Base-by-base conservation (phyloP, 2,329 filamentous ascomycete genomes). In the Davidsoniella australis region DNA sequence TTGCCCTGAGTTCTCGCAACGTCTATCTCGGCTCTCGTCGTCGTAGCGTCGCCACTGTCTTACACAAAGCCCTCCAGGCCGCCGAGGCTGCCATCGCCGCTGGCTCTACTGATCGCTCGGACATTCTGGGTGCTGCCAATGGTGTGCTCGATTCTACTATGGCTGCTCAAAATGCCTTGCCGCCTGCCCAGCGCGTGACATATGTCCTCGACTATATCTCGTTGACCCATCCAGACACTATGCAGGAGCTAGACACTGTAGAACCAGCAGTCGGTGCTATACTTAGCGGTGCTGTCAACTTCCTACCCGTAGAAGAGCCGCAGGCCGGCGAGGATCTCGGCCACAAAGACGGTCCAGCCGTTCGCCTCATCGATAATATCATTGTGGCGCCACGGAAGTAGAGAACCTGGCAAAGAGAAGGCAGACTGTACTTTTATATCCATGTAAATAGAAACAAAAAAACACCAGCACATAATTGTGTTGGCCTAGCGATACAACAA, bases 121-220 rank as follows among this genome's bases (percentile, higher is more conserved):
- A 78, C 20, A 78, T 96, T n/a, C 66, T 95, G 7, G 76, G 74
- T 12, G 77, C 80, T 8, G 87, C 88, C 0, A 72, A 75, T 47
- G 66, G 69, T 29, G 69, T 89, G 2, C 63, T 78, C 1, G 66
- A 72, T 14, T 59, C 65, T 3, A 68, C 75, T 12, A 63, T 78
- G 33, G 64, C 69, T 14, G 72, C 75, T 59, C 86, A 94, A 63
- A 68, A 72, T 54, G 67, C 66, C 9, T 61, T 88, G 50, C 59
- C 66, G 1, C 73, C 78, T 0, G 63, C 66, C 29, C 66, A 82
- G 60, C 71, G 86, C 45, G 83, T 79, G 2, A 66, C 69, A 46
- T 91, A 87, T 54, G 83, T 94, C 60, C 72, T 95, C 7, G 89
- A 96, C 62, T 98, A 98, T 62, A 76, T 98, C 50, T 94, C 87